Evolutionary conservation across 306 rosid genomes (phyloP).

Genomic region (Herpetospermum pedunculosum): DNA sequence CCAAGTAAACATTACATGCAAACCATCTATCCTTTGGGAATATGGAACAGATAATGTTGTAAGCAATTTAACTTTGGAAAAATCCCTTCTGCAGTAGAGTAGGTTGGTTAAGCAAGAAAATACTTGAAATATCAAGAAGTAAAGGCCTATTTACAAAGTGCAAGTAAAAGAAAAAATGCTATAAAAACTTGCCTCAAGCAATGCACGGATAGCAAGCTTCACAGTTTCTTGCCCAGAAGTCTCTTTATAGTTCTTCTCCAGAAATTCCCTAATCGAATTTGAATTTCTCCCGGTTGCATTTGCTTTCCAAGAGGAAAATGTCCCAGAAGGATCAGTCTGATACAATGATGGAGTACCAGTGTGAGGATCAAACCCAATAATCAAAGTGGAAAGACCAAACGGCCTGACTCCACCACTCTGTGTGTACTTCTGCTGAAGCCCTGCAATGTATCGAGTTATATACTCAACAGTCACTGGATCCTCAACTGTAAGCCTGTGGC

Average conservation of each 20-base stretch:
- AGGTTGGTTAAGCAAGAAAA: background rate
- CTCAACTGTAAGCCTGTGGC: conserved; percentile 91
- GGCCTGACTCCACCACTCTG: conserved; percentile 98
- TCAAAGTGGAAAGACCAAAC: conserved; percentile 92
- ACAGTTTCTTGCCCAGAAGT: conserved; percentile 61
- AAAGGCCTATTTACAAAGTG: background rate
- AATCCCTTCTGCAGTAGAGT: background rate
- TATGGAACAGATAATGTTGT: background rate
- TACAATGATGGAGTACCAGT: conserved; percentile 52
- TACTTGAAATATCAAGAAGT: background rate
- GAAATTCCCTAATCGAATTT: conserved; percentile 77
- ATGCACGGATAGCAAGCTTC: conserved; percentile 56
- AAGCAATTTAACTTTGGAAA: background rate
- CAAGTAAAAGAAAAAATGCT: background rate
- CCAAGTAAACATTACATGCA: background rate
- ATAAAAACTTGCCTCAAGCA: conserved; percentile 43
- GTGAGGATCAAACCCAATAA: conserved; percentile 90
- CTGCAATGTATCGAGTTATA: conserved; percentile 87
- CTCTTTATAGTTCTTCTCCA: conserved; percentile 90
- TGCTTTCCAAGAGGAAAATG: conserved; percentile 96
- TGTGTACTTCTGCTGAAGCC: conserved; percentile 96
- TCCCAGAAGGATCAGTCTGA: conserved; percentile 97
- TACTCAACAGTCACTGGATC: conserved; percentile 94
- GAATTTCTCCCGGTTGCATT: conserved; percentile 95
- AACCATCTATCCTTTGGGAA: background rate